Percentiles rank a stretch among this genome's conserved stretches.
Conservation (phyloP, 2,329 filamentous ascomycete species). For the Thelonectria blattea region DNA sequence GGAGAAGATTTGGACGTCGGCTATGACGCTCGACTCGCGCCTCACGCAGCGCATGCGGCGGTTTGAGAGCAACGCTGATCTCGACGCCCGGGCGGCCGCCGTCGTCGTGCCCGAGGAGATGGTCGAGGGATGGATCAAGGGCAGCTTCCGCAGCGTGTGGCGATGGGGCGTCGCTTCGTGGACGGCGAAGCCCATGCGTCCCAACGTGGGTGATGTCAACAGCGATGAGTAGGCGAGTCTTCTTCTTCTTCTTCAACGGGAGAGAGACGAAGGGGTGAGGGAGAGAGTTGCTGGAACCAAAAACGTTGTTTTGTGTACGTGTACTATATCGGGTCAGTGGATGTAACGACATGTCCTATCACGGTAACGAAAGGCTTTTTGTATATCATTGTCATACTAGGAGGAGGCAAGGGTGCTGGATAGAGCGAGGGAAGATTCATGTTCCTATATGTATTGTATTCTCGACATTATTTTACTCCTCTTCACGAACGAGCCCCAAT, state of each 20-base stretch:
- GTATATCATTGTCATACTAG: conserved; percentile 34
- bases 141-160: conserved; percentile 59
- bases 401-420: conserved; percentile 22
- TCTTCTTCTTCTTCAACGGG: not conserved
- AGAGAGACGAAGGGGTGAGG: not conserved
- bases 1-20: conserved; percentile 78
- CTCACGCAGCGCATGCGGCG: conserved; percentile 80
- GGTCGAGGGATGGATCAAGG: conserved; percentile 72
- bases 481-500: conserved; percentile 7
- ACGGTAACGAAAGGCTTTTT: conserved; percentile 24
- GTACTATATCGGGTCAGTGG: conserved; percentile 28
- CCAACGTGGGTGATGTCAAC: conserved; percentile 50
- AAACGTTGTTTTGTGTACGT: conserved; percentile 26
- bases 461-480: conserved; percentile 26
- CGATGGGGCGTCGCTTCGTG: conserved; percentile 55
- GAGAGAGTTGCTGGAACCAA: not conserved
- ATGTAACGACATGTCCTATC: conserved; percentile 17
- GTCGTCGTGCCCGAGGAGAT: conserved; percentile 71
- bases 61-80: conserved; percentile 72
- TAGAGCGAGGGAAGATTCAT: conserved; percentile 26
- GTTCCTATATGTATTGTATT: conserved; percentile 25
- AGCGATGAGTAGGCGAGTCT: conserved; percentile 41
- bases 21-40: conserved; percentile 76
- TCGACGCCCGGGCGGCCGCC: conserved; percentile 69
- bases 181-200: conserved; percentile 47